Percentiles rank a stretch among this genome's conserved stretches.
phyloP scores from a whole-genome alignment of 2,329 filamentous ascomycete genomes.

The Remersonia thermophila region DNA sequence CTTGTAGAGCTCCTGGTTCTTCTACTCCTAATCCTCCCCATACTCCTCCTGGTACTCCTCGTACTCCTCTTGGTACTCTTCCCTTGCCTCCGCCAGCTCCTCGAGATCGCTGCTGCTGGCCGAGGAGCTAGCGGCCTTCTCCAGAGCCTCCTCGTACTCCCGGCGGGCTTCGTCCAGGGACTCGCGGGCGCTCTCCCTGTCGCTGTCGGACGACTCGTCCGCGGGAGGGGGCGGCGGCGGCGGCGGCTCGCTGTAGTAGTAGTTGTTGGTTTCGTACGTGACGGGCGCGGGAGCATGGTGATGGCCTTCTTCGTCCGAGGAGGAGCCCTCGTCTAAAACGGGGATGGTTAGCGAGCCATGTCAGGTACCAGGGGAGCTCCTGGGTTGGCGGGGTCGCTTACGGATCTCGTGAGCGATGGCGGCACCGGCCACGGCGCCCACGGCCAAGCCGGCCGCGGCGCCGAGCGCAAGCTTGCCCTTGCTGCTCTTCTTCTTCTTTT shows the following conservation, averaged over 20 bases:
- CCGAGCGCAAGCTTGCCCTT: slow-evolving; percentile 42
- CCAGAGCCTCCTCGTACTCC: slow-evolving; percentile 26
- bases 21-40: slow-evolving; percentile 14
- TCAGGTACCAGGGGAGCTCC: not conserved
- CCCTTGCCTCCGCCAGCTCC: slow-evolving; percentile 13
- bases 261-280: slow-evolving; percentile 12
- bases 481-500: slow-evolving; percentile 31
- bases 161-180: slow-evolving; percentile 35
- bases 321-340: slow-evolving; percentile 9
- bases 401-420: slow-evolving; percentile 42
- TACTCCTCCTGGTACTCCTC: slow-evolving; percentile 14
- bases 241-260: slow-evolving; percentile 8
- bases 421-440: slow-evolving; percentile 45
- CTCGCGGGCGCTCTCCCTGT: slow-evolving; percentile 30
- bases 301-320: slow-evolving; percentile 11
- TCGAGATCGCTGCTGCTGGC: slow-evolving; percentile 17
- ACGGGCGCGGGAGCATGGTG: slow-evolving; percentile 1
- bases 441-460: slow-evolving; percentile 44
- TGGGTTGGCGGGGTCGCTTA: too few relatives aligned
- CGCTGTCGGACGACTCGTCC: slow-evolving; percentile 21
- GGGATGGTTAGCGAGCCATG: not conserved
- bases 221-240: slow-evolving; percentile 4
- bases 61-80: slow-evolving; percentile 14
- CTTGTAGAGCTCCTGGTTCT: too few relatives aligned
- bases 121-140: slow-evolving; percentile 10